A percentile compares a stretch with the other conserved stretches of the same genome.
These are phyloP conservation scores for Massariosphaeria phaeospora DNA, from an alignment of 495 filamentous ascomycete genomes.

Conservation along the genomic window DNA sequence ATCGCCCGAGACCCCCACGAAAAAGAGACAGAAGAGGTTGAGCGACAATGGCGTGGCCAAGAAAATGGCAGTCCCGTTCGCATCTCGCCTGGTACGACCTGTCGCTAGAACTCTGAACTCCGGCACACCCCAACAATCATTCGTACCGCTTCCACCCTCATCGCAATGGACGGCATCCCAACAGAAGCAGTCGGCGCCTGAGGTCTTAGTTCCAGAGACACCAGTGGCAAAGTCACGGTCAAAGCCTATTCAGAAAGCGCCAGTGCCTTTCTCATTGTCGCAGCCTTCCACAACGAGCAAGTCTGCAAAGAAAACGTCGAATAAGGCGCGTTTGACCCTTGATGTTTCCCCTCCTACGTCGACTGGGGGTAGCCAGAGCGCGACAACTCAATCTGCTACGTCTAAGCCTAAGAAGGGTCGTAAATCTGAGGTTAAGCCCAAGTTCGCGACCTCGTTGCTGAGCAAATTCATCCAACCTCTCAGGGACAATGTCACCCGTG, in stretches of 20 bases:
- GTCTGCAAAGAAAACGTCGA: neutral
- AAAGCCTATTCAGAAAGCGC: neutral
- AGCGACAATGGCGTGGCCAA: neutral
- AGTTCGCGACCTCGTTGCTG: neutral
- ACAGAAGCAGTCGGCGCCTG: neutral
- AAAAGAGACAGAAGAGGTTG: constrained; percentile 2
- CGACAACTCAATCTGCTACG: neutral
- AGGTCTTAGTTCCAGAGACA: constrained; percentile 4
- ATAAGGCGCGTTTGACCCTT: neutral
- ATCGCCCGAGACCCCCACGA: neutral
- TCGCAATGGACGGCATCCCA: neutral
- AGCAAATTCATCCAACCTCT: neutral
- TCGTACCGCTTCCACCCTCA: neutral
- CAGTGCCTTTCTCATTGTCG: neutral
- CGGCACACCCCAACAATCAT: neutral
- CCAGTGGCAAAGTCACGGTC: neutral
- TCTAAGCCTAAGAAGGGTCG: neutral
- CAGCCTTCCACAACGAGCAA: neutral
- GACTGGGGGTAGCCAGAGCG: neutral
- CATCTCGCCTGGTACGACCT: neutral
- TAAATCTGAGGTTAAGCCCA: neutral
- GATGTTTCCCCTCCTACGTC: neutral
- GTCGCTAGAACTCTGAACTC: neutral
- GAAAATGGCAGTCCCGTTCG: neutral
- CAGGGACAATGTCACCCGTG: neutral